These are phyloP conservation scores for Bryopsis sp. DNA, from an alignment of 139 green algal species.

Conservation along the genomic window DNA sequence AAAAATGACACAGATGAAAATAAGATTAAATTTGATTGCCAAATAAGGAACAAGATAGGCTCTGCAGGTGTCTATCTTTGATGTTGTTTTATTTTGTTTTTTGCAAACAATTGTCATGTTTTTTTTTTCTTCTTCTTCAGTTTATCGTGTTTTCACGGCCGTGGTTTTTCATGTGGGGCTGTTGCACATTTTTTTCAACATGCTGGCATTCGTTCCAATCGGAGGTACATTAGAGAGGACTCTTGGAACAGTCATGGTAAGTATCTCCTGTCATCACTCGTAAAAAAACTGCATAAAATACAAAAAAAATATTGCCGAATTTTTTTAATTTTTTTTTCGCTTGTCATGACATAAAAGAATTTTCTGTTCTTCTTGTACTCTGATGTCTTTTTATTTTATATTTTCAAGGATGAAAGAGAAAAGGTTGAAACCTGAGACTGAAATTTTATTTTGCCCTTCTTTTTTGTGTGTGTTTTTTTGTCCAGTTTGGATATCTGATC, in stretches of 20 bases:
- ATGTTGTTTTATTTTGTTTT: background rate
- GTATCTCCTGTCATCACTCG: constrained; percentile 23
- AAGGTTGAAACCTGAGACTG: no score
- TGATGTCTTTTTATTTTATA: no score
- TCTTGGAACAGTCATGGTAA: constrained; percentile 33
- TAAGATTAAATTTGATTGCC: no score
- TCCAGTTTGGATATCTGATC: no score
- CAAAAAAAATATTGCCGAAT: no score
- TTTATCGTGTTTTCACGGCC: constrained; percentile 44
- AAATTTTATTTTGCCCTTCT: no score
- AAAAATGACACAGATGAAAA: no score
- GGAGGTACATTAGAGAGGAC: constrained; percentile 37
- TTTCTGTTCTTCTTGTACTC: constrained; percentile 1
- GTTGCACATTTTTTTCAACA: constrained; percentile 70
- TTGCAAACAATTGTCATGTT: background rate
- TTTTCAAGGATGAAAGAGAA: no score
- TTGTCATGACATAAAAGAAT: background rate
- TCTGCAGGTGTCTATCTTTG: background rate
- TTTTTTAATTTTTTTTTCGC: constrained; percentile 6
- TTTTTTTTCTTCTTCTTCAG: constrained; percentile 14
- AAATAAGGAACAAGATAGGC: no score
- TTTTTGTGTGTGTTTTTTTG: no score
- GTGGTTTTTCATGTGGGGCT: constrained; percentile 49
- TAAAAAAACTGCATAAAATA: no score
- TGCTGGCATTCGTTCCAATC: constrained; percentile 67